phyloP scores from a whole-genome alignment of 2,329 filamentous ascomycete species.

The Paracamarosporium sp. region DNA sequence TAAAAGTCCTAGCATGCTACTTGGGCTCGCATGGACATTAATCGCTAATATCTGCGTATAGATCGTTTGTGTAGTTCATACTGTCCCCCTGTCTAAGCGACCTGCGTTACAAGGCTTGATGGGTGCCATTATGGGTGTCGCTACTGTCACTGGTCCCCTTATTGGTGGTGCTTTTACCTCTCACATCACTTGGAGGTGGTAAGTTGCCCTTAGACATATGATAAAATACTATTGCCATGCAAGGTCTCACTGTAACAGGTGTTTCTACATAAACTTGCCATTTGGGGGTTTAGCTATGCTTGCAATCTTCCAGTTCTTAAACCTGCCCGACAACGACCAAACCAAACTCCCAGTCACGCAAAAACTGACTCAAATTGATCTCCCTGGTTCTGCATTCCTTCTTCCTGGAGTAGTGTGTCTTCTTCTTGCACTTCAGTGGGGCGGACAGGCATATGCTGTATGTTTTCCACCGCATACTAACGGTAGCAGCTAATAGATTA shows the following conservation, averaged over 20 bases:
- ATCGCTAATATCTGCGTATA: background rate
- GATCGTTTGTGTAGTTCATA: slow-evolving; percentile 30
- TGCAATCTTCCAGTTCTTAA: slow-evolving; percentile 46
- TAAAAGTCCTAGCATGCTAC: background rate
- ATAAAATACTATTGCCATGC: slow-evolving; percentile 45
- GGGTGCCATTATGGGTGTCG: slow-evolving; percentile 51
- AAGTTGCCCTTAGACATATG: background rate
- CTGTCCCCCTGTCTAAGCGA: slow-evolving; percentile 47
- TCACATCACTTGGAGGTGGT: slow-evolving; percentile 59
- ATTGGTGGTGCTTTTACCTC: slow-evolving; percentile 57
- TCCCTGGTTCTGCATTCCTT: slow-evolving; percentile 33
- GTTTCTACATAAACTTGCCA: slow-evolving; percentile 33
- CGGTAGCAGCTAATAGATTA: background rate
- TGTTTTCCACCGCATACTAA: background rate
- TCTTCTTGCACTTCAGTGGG: slow-evolving; percentile 41
- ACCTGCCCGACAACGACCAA: slow-evolving; percentile 10
- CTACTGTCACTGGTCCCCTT: slow-evolving; percentile 24
- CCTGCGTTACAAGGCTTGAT: slow-evolving; percentile 53
- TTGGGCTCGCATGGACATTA: background rate
- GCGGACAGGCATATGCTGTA: slow-evolving; percentile 27
- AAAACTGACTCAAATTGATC: slow-evolving; percentile 34
- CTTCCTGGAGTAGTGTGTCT: slow-evolving; percentile 33
- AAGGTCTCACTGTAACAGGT: slow-evolving; percentile 12
- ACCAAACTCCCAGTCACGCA: slow-evolving; percentile 8
- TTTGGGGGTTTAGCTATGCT: slow-evolving; percentile 18